Percentiles rank a stretch among this genome's conserved stretches.
These are phyloP conservation scores for Solanum ahanhuiri DNA, from an alignment of 257 asterid species.

Conservation along the genomic window DNA sequence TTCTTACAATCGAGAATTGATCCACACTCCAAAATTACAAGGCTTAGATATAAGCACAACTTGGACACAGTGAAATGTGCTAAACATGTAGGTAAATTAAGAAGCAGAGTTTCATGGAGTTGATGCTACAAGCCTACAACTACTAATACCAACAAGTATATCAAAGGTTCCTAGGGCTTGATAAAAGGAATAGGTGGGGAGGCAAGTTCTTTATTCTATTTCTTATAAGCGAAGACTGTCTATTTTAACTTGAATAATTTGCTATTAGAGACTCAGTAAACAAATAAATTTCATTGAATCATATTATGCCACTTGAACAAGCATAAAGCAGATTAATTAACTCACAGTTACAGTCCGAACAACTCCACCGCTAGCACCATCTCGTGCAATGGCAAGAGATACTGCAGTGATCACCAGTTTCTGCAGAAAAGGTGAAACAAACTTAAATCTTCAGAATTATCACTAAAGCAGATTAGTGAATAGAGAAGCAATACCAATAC, in stretches of 20 bases:
- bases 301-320: neutral
- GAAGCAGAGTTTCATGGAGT: neutral
- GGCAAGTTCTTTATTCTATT: neutral
- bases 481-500: neutral
- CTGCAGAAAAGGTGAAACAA: slow-evolving; percentile 19
- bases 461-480: neutral
- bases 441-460: neutral
- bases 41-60: neutral
- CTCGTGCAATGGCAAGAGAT: slow-evolving; percentile 98
- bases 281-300: neutral
- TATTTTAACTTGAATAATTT: neutral
- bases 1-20: neutral
- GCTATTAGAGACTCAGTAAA: neutral
- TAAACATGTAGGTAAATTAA: neutral
- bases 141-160: neutral
- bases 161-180: neutral
- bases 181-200: neutral
- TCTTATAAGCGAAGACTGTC: neutral
- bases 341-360: slow-evolving; percentile 92
- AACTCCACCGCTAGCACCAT: slow-evolving; percentile 98
- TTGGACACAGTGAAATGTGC: neutral
- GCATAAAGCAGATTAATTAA: slow-evolving; percentile 2
- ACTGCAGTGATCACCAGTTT: slow-evolving; percentile 83
- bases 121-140: neutral
- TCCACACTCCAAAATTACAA: neutral